A percentile compares a stretch with the other conserved stretches of the same genome.
These are phyloP conservation scores for Serendipita sp. DNA, from an alignment of 768 basidiomycete species.

Conservation along the genomic window DNA sequence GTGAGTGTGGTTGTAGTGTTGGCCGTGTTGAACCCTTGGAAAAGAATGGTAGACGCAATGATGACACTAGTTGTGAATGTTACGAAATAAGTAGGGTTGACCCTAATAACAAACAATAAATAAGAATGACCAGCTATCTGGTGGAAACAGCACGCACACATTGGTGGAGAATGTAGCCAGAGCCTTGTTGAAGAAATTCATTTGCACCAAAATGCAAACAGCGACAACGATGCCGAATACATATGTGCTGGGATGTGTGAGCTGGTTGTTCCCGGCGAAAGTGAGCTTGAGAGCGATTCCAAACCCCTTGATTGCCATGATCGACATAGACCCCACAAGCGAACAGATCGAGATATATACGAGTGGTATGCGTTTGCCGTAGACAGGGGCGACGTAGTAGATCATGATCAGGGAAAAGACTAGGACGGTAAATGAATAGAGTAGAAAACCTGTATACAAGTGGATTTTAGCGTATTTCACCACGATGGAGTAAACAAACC, in stretches of 20 bases:
- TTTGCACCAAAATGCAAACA: constrained; percentile 77
- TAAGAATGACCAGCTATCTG: neutral
- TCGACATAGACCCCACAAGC: constrained; percentile 85
- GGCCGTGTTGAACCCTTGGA: constrained; percentile 92
- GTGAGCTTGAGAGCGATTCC: constrained; percentile 95
- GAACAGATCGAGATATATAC: constrained; percentile 97
- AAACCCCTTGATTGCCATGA: constrained; percentile 99
- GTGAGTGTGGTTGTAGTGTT: constrained; percentile 70
- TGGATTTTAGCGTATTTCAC: constrained; percentile 4
- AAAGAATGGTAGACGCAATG: constrained; percentile 86
- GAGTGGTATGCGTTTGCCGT: constrained; percentile 76
- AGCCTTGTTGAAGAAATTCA: constrained; percentile 98
- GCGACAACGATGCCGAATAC: constrained; percentile 75
- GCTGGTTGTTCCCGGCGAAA: constrained; percentile 84
- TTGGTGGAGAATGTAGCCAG: constrained; percentile 94
- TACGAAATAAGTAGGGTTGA: constrained; percentile 97
- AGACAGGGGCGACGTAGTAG: constrained; percentile 62
- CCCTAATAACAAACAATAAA: constrained; percentile 33
- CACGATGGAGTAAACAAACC: constrained; percentile 32
- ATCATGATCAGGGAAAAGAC: constrained; percentile 78
- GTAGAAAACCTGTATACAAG: constrained; percentile 49
- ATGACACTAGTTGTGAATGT: constrained; percentile 90
- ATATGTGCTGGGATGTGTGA: constrained; percentile 90
- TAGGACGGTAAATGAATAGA: constrained; percentile 77
- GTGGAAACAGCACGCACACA: constrained; percentile 50